These are phyloP conservation scores for Lyophyllum semitale DNA, from an alignment of 768 basidiomycete species.

Conservation along the genomic window DNA sequence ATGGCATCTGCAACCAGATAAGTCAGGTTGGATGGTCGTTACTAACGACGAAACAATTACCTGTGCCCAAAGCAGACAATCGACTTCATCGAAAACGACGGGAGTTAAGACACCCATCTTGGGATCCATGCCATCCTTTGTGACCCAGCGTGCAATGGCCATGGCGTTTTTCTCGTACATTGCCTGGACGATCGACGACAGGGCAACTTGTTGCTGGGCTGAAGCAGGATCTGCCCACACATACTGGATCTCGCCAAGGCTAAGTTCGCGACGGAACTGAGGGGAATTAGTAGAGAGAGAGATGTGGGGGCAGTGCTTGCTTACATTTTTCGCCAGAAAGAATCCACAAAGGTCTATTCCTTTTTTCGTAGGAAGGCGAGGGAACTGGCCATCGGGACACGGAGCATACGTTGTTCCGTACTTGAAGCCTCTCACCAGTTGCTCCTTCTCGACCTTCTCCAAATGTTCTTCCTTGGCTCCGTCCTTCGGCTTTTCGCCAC, in stretches of 20 bases:
- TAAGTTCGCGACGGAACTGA: slow-evolving; percentile 80
- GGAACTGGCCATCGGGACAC: slow-evolving; percentile 84
- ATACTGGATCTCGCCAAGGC: slow-evolving; percentile 85
- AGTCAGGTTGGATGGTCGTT: not conserved
- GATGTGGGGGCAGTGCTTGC: slow-evolving; percentile 14
- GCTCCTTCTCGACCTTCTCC: slow-evolving; percentile 73
- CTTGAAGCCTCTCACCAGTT: slow-evolving; percentile 81
- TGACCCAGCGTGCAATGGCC: slow-evolving; percentile 86
- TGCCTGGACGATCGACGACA: slow-evolving; percentile 86
- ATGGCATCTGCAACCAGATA: slow-evolving; percentile 69
- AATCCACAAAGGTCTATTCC: slow-evolving; percentile 92
- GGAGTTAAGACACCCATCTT: slow-evolving; percentile 84
- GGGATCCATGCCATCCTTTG: slow-evolving; percentile 70
- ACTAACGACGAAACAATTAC: slow-evolving; percentile 36
- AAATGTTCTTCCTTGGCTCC: slow-evolving; percentile 35
- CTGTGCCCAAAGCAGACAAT: slow-evolving; percentile 84
- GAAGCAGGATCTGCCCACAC: slow-evolving; percentile 75
- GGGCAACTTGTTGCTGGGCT: slow-evolving; percentile 74
- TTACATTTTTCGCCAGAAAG: slow-evolving; percentile 67
- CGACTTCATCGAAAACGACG: slow-evolving; percentile 60
- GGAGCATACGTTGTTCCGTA: slow-evolving; percentile 90
- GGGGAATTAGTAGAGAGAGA: not conserved
- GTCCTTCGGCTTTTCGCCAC: slow-evolving; percentile 28
- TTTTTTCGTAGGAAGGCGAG: slow-evolving; percentile 67
- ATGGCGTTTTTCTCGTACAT: slow-evolving; percentile 67